These are phyloP conservation scores for Yamadazyma jaroonii DNA, from an alignment of 1,139 yeast genomes.

Conservation along the genomic window DNA sequence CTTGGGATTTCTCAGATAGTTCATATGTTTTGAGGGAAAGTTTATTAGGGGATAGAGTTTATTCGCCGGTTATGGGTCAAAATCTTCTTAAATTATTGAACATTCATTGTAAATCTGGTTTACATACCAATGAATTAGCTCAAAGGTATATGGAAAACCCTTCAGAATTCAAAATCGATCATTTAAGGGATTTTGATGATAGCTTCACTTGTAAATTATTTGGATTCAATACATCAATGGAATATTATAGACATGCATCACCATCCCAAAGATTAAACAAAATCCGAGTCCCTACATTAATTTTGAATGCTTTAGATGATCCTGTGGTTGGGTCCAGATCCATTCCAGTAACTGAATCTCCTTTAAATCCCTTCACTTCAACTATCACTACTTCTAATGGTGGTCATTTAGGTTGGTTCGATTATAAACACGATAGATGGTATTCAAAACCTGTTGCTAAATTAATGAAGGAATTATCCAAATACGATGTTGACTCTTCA, in stretches of 20 bases:
- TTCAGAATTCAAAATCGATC: constrained; percentile 27
- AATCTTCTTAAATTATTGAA: constrained; percentile 44
- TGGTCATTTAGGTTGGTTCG: constrained; percentile 76
- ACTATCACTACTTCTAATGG: constrained; percentile 73
- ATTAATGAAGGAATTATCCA: constrained; percentile 32
- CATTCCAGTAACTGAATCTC: constrained; percentile 60
- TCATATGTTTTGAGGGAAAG: constrained; percentile 41
- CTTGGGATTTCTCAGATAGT: constrained; percentile 56
- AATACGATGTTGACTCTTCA: constrained; percentile 19
- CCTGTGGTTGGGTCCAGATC: constrained; percentile 54
- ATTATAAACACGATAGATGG: constrained; percentile 53
- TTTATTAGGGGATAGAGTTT: constrained; percentile 43
- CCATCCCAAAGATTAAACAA: constrained; percentile 48
- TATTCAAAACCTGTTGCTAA: constrained; percentile 37
- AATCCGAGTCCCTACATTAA: constrained; percentile 52
- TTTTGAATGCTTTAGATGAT: constrained; percentile 53
- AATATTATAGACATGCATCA: constrained; percentile 53
- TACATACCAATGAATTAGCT: constrained; percentile 24
- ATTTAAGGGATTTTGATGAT: constrained; percentile 48
- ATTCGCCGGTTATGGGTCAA: constrained; percentile 53
- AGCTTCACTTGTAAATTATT: constrained; percentile 51
- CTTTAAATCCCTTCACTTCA: constrained; percentile 65
- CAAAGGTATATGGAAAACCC: constrained; percentile 33
- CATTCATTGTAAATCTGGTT: constrained; percentile 39
- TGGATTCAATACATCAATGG: constrained; percentile 52